Conservation (phyloP, 208 protist genomes). For the Trypanosoma lewisi region DNA sequence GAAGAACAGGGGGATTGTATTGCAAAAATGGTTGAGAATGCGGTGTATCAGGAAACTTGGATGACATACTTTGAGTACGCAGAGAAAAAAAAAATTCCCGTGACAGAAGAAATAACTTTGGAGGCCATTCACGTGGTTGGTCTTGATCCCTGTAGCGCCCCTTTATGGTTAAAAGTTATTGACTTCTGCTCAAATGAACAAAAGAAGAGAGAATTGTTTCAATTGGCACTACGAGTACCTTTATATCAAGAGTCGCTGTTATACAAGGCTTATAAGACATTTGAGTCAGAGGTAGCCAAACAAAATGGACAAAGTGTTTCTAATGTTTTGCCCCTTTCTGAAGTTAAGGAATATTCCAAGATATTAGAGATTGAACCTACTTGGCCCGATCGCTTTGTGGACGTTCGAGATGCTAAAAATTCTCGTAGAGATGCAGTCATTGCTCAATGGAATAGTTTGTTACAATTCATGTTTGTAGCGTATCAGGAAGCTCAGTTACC, state of each 20-base stretch:
- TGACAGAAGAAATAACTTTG: constrained; percentile 58
- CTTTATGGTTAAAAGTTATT: constrained; percentile 66
- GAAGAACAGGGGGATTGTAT: constrained; percentile 48
- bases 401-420: constrained; percentile 24
- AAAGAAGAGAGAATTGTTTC: constrained; percentile 55
- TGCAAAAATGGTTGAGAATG: constrained; percentile 54
- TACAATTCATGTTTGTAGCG: constrained; percentile 36
- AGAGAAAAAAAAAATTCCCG: constrained; percentile 34
- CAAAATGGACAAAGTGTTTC: neutral
- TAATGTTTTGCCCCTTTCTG: constrained; percentile 9
- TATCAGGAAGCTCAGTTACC: constrained; percentile 25
- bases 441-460: constrained; percentile 44
- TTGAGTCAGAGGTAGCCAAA: constrained; percentile 28
- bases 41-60: constrained; percentile 81
- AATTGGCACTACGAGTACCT: constrained; percentile 67
- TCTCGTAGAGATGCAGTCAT: constrained; percentile 32
- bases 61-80: constrained; percentile 72
- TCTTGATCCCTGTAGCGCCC: constrained; percentile 65
- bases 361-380: constrained; percentile 25
- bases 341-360: constrained; percentile 19
- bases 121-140: constrained; percentile 71
- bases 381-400: constrained; percentile 75
- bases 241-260: constrained; percentile 45
- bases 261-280: constrained; percentile 44
- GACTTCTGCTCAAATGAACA: constrained; percentile 30